phyloP scores from a whole-genome alignment of 441 rosid genomes.

The Syzygium syzygioides region DNA sequence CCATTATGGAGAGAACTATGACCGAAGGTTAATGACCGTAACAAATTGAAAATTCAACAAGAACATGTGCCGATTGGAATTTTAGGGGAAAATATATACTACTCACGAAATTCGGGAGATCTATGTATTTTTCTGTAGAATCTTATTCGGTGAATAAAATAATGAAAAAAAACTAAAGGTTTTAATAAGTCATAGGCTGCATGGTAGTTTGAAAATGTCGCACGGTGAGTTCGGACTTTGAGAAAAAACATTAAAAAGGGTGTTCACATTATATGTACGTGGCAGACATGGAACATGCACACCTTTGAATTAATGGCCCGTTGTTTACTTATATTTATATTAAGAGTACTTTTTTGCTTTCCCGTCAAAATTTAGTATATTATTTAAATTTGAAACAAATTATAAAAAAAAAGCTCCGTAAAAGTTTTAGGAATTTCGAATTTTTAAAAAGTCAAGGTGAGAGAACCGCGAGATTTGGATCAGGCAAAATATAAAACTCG shows the following conservation, averaged over 20 bases:
- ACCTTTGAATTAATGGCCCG: neutral
- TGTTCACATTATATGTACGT: neutral
- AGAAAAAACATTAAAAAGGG: neutral
- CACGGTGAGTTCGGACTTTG: neutral
- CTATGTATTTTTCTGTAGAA: rapidly evolving
- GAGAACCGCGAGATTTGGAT: rapidly evolving
- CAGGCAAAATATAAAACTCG: neutral
- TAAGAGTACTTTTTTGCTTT: neutral
- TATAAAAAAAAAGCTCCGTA: neutral
- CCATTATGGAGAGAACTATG: neutral
- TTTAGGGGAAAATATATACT: neutral
- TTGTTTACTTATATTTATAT: neutral
- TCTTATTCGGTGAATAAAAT: neutral
- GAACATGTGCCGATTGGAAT: neutral
- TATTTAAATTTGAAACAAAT: neutral
- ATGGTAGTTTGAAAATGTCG: neutral
- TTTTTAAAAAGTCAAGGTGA: neutral
- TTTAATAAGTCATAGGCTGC: neutral
- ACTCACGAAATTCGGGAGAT: neutral
- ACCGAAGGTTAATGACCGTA: neutral
- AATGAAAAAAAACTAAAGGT: neutral
- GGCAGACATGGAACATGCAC: neutral
- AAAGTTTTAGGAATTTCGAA: neutral
- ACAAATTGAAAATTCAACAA: neutral
- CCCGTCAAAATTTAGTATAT: neutral